A percentile compares a stretch with the other conserved stretches of the same genome.
phyloP scores from a whole-genome alignment of 306 rosid genomes.

The Acmispon strigosus region DNA sequence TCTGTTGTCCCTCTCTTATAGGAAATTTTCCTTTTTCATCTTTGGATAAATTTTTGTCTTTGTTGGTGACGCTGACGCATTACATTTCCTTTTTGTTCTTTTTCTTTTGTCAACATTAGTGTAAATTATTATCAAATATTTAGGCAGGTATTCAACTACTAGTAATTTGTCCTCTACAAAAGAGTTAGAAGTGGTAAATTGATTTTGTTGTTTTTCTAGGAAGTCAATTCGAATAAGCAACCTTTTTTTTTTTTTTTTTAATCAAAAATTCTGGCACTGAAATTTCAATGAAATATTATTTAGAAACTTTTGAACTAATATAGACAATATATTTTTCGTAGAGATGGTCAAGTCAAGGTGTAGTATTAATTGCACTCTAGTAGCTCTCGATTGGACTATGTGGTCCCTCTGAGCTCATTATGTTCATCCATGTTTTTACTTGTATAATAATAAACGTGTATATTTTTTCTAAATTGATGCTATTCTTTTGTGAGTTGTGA shows the following conservation, averaged over 20 bases:
- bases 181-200: not conserved
- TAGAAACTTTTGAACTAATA: no score
- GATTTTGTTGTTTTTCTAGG: not conserved
- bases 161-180: not conserved
- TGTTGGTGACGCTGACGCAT: not conserved
- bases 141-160: not conserved
- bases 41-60: not conserved
- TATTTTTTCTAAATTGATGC: no score
- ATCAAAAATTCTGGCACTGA: no score
- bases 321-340: no score
- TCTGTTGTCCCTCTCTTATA: not conserved
- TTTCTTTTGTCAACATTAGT: slow-evolving; percentile 5
- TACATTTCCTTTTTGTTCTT: not conserved
- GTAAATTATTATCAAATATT: slow-evolving; percentile 10
- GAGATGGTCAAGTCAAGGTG: no score
- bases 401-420: no score
- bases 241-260: not conserved
- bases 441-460: no score
- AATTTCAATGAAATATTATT: no score
- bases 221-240: not conserved
- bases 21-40: not conserved
- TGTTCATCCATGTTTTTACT: no score
- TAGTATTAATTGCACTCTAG: no score
- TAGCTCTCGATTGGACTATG: no score
- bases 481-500: no score